Evolutionary conservation across 768 basidiomycete genomes (phyloP), one percentile per base, ranked within the genome.

Genomic region (Hortiboletus campestris): DNA sequence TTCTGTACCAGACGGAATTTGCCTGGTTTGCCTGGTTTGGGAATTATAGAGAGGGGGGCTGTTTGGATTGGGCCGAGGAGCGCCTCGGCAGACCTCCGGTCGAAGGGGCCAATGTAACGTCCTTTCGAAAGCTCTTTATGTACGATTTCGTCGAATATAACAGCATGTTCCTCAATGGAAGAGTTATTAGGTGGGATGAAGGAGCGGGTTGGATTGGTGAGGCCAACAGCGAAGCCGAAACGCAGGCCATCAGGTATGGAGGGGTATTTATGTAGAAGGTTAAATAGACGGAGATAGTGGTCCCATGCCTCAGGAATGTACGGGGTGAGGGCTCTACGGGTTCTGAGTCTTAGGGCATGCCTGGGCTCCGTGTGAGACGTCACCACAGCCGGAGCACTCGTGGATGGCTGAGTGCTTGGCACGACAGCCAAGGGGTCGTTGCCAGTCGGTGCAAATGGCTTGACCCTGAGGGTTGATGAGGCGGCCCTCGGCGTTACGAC

Each of bases 1-100:
- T 76, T 72, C 25, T 76, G 73, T 0, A 75, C 39, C 0, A 72
- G 46, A 0, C 58, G 42, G 29, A 54, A 71, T 22, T 63, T 64
- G 11, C 61, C 55, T 0, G 57, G 57, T 3, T 67, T 66, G 8
- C 62, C 62, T 0, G 67, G 59, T 34, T 76, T 75, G 0, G 69
- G 69, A 0, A 72, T 45, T 1, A 74, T 34, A 0, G 66, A 67
- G 0, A 75, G 41, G 1, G 73, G 70, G 9, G 48, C 63, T 43
- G 14, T 59, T 16, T 73, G 73, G 44, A 75, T 20, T 1, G 13
- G 46, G 4, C 46, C 20, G 2, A 34, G 17, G 6, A 32, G 12
- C 4, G 9, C 8, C 0, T 5, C 7, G 0, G 34, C 2, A 8
- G 20, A 29, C 6, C 0, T 1, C 5, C 12, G 16, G 17, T 44